Evolutionary conservation across 2,329 filamentous ascomycete species (phyloP).

Genomic region (Talaromyces islandicus): DNA sequence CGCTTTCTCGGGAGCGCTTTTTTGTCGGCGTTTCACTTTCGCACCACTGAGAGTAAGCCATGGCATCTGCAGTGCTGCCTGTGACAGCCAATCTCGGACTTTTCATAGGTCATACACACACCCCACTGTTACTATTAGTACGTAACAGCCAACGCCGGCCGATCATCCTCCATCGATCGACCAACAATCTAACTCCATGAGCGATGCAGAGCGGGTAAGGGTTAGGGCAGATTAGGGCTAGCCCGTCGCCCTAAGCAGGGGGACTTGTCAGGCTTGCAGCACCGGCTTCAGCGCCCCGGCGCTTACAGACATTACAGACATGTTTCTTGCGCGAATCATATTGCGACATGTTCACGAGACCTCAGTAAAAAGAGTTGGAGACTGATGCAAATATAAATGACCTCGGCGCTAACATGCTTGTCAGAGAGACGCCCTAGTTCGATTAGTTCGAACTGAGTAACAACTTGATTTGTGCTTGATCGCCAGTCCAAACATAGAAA

Average conservation of each 20-base stretch:
- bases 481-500: not conserved
- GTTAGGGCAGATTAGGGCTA: not conserved
- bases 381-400: not conserved
- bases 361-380: not conserved
- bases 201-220: not conserved
- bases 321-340: not conserved
- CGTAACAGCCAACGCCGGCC: too few relatives aligned
- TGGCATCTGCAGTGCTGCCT: not conserved
- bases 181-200: not conserved
- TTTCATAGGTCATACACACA: not conserved
- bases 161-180: not conserved
- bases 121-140: not conserved
- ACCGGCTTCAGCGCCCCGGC: not conserved
- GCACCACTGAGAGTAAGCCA: not conserved
- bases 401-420: not conserved
- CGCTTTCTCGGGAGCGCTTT: not conserved
- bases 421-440: not conserved
- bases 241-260: not conserved
- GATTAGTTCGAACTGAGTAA: not conserved
- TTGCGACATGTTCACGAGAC: not conserved
- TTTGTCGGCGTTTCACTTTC: not conserved
- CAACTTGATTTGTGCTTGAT: not conserved
- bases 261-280: too few relatives aligned
- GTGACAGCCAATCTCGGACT: not conserved
- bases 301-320: not conserved